Evolutionary conservation across 345 rosid species (phyloP).

Genomic region (Chamaenerion angustifolium): DNA sequence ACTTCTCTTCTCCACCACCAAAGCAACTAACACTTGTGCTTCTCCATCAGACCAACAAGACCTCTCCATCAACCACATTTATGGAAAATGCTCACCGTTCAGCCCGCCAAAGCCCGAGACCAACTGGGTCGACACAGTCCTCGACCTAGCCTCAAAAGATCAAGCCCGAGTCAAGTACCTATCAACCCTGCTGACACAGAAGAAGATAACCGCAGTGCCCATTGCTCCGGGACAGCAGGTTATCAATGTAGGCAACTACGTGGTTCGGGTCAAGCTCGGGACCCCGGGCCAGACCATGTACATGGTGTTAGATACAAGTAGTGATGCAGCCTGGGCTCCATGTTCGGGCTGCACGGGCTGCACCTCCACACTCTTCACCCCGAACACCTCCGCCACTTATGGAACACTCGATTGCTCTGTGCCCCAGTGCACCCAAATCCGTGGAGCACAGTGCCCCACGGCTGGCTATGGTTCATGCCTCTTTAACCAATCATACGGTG

Average conservation of each 20-base stretch:
- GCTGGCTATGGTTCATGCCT: slow-evolving; percentile 32
- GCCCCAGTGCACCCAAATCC: slow-evolving; percentile 52
- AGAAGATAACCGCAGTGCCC: slow-evolving; percentile 43
- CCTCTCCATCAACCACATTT: slow-evolving; percentile 57
- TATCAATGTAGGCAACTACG: slow-evolving; percentile 41
- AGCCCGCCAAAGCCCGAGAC: slow-evolving; percentile 31
- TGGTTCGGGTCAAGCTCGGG: slow-evolving; percentile 59
- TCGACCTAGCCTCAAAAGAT: slow-evolving; percentile 61
- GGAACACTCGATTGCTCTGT: slow-evolving; percentile 49
- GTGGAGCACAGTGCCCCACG: slow-evolving; percentile 56
- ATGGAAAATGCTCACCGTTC: slow-evolving; percentile 74
- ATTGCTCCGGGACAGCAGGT: slow-evolving; percentile 51
- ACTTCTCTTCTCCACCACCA: slow-evolving; percentile 22
- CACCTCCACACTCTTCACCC: slow-evolving; percentile 32
- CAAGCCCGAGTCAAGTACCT: slow-evolving; percentile 46
- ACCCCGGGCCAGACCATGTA: slow-evolving; percentile 66
- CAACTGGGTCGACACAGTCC: slow-evolving; percentile 32
- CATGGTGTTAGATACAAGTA: slow-evolving; percentile 81
- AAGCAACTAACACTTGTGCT: slow-evolving; percentile 33
- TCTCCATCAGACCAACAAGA: slow-evolving; percentile 23
- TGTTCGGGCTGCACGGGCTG: slow-evolving; percentile 64
- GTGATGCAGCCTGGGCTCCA: slow-evolving; percentile 63
- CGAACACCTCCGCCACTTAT: slow-evolving; percentile 42
- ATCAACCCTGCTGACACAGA: slow-evolving; percentile 34
- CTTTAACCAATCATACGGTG: slow-evolving; percentile 80